Base-by-base conservation (phyloP, 2,329 filamentous ascomycete genomes). In the Penicillium sp. region DNA sequence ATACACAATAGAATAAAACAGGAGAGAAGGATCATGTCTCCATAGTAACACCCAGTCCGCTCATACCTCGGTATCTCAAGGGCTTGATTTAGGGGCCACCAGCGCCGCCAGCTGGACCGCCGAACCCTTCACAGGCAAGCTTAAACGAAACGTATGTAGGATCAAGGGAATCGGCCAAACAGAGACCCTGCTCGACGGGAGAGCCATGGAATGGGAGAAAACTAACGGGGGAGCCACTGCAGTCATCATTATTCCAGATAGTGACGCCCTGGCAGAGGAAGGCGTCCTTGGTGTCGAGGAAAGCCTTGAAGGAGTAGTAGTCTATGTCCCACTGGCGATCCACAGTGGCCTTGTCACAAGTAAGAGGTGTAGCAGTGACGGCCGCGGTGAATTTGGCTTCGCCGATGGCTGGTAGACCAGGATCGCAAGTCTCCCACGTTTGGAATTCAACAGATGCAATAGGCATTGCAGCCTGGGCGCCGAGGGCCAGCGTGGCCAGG, bases 261-360 rank as follows among this genome's bases (percentile, higher is more conserved):
- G n/a, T 44, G 8, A 61, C 46, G 15, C 59, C 57, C 4, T 35
- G 8, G 56, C 59, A 61, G 8, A 49, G 38, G 8, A 47, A 13
- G 4, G 59, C 46, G 12, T 61, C 57, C 45, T 61, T 54, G 46
- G 56, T 60, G 51, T 55, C 56, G n/a, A 59, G 35, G 13, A 23
- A 31, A 3, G 51, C 57, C 24, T 37, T 52, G 50, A 61, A 56
- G 28, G 59, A 47, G 25, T 52, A 61, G 50, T 52, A 46, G 48
- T 60, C 42, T 42, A 61, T 52, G 42, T 47, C 52, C 59, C 59
- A 61, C 44, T 61, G 54, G 20, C 46, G 49, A 52, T 56, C 53
- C 33, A 61, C 49, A 4, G 54, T 35, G 23, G 56, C 49, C 49
- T 59, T 59, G 38, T 59, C 59, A 20, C 59, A 61, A 23, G 59